A percentile compares a stretch with the other conserved stretches of the same genome.
These are phyloP conservation scores for Bromus sterilis DNA, from an alignment of 176 grass and related monocot species.

Conservation along the genomic window DNA sequence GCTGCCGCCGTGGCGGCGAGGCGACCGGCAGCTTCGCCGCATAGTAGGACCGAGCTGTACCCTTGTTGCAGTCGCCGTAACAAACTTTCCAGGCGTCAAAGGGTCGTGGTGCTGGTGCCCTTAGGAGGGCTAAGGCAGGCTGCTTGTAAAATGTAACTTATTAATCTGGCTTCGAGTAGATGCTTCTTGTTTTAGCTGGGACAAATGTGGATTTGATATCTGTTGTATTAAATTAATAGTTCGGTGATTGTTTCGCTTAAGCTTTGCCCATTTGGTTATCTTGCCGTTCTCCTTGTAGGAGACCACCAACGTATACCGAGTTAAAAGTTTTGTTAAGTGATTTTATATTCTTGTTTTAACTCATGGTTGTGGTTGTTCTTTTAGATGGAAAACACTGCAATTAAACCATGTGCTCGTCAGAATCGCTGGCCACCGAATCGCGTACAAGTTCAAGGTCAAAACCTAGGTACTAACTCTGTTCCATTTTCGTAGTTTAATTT, in stretches of 20 bases:
- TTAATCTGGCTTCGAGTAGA: slow-evolving; percentile 12
- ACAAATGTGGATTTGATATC: not conserved
- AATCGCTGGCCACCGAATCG: too few relatives aligned
- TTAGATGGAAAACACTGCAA: too few relatives aligned
- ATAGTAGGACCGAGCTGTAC: slow-evolving; percentile 7
- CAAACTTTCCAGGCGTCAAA: not conserved
- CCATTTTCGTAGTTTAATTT: too few relatives aligned
- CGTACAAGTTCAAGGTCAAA: too few relatives aligned
- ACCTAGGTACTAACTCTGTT: too few relatives aligned
- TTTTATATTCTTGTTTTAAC: too few relatives aligned
- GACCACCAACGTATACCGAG: too few relatives aligned
- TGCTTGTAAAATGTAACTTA: slow-evolving; percentile 17
- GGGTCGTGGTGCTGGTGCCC: not conserved
- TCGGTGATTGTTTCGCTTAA: not conserved
- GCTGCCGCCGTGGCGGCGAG: not conserved
- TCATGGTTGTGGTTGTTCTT: too few relatives aligned
- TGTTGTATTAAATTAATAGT: not conserved
- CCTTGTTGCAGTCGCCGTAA: not conserved
- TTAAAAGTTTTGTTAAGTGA: too few relatives aligned
- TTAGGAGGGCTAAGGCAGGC: slow-evolving; percentile 3
- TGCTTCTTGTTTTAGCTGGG: not conserved
- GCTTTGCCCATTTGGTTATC: too few relatives aligned
- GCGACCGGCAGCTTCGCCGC: not conserved
- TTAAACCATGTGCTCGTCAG: too few relatives aligned
- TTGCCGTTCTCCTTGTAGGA: too few relatives aligned